Base-by-base conservation (phyloP, 2,329 filamentous ascomycete genomes). In the Parastagonospora nodorum region DNA sequence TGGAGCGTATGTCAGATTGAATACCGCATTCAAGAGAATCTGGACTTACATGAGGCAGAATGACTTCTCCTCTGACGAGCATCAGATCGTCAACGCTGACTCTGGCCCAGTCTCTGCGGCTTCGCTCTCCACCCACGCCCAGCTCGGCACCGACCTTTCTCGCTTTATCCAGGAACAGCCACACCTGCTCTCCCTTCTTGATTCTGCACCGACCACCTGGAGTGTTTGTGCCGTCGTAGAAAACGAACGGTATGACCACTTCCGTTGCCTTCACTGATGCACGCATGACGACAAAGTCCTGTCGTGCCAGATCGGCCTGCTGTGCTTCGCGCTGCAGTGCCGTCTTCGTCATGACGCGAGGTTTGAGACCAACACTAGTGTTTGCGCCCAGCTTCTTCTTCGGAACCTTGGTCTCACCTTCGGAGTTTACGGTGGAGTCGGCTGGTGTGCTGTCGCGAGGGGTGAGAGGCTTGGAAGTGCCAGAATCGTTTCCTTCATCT, bases 1-100 rank as follows among this genome's bases (percentile, higher is more conserved):
- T 97, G 69, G 7, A 40, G 27, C 16, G 10, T 2, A 8, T 27
- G 44, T 71, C 49, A 71, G 58, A 15, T 24, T 24, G 19, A 12
- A 28, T 12, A 11, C 31, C 36, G 8, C 12, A 11, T 7, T 10
- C 5, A 8, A 10, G 16, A 4, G 5, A 24, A 14, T 38, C 48
- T 29, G 24, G 27, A 66, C 66, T 80, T 78, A 96, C 92, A 80
- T 96, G 94, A 51, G 94, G 93, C 63, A 99, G 86, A 48, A 99
- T 97, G 40, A 97, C 82, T 49, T 92, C 90, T 11, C 91, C 92
- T 66, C 91, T 83, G 7, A 99, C 92, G 51, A 97, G 81, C 86
- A 99, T 91, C 69, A 99, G 75, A 76, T 99, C 94, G 72, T 99
- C 94, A 5, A 99, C 93, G 31, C 92, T 90, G 28, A 97, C 89